These are phyloP conservation scores for Syncephalastrum sp. DNA, from an alignment of 371 early-diverging fungal species.

Conservation along the genomic window DNA sequence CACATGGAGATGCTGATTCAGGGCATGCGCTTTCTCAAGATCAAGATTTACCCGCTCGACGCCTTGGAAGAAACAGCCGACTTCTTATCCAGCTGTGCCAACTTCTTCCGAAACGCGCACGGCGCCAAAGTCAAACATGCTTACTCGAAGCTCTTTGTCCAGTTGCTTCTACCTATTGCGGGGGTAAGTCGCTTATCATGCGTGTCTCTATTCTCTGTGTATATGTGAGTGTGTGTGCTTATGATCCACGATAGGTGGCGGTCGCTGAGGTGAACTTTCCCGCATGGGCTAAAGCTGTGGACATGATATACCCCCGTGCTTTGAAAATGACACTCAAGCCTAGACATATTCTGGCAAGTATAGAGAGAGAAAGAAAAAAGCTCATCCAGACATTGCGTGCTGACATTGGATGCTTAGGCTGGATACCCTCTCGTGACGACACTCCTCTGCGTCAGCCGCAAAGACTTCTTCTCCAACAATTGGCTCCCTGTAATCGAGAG, in stretches of 20 bases:
- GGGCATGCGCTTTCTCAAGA: conserved; percentile 85
- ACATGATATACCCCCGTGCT: conserved; percentile 88
- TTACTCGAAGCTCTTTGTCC: conserved; percentile 86
- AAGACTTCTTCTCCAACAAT: conserved; percentile 83
- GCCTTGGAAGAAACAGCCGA: conserved; percentile 92
- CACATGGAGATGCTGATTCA: conserved; percentile 86
- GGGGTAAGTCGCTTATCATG: conserved; percentile 49
- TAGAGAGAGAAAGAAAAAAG: neutral
- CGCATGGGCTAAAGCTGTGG: conserved; percentile 89
- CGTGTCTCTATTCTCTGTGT: too few species aligned
- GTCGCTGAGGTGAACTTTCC: conserved; percentile 95
- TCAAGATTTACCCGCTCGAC: conserved; percentile 92
- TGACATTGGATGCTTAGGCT: conserved; percentile 41
- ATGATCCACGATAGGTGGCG: conserved; percentile 57
- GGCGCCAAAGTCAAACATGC: conserved; percentile 86
- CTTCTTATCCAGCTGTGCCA: conserved; percentile 84
- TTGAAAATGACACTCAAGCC: conserved; percentile 87
- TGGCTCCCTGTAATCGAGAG: conserved; percentile 77
- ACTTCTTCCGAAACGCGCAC: conserved; percentile 83
- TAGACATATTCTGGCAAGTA: conserved; percentile 61
- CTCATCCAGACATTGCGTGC: neutral
- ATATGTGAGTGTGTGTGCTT: too few species aligned
- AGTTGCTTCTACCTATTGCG: conserved; percentile 88
- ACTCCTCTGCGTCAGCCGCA: conserved; percentile 83
- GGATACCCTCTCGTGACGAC: conserved; percentile 88